These are phyloP conservation scores for Agaricus subrufescens DNA, from an alignment of 768 basidiomycete species.

Conservation along the genomic window DNA sequence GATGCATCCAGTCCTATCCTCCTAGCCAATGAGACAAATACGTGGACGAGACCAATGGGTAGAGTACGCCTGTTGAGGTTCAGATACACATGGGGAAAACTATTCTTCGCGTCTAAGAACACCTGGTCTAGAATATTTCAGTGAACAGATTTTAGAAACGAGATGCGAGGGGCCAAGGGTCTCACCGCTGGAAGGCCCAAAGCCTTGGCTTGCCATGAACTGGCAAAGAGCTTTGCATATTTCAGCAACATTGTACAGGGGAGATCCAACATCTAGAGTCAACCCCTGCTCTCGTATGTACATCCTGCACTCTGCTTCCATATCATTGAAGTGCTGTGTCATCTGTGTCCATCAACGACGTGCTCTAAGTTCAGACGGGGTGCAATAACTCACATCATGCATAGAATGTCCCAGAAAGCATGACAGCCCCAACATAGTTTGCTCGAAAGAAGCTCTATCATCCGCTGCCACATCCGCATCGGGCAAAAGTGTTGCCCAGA, in stretches of 20 bases:
- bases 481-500: conserved; percentile 2
- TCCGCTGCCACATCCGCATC: neutral
- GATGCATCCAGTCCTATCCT: conserved; percentile 46
- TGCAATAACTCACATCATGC: conserved; percentile 7
- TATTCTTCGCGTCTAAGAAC: conserved; percentile 43
- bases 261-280: conserved; percentile 21
- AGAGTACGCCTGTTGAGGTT: conserved; percentile 43
- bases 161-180: neutral
- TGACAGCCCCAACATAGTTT: conserved; percentile 7
- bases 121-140: conserved; percentile 20
- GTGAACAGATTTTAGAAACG: neutral
- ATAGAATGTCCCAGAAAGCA: conserved; percentile 10
- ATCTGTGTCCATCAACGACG: conserved; percentile 27
- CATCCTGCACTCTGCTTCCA: conserved; percentile 35
- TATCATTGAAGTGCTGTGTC: conserved; percentile 29
- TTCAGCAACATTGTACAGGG: conserved; percentile 26
- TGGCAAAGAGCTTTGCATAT: conserved; percentile 41
- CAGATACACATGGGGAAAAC: conserved; percentile 58
- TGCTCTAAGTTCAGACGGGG: neutral
- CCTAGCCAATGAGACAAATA: conserved; percentile 50
- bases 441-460: conserved; percentile 6
- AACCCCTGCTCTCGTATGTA: conserved; percentile 27
- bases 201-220: conserved; percentile 48
- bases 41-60: conserved; percentile 55
- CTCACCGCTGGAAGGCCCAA: conserved; percentile 38